Evolutionary conservation across 2,329 filamentous ascomycete genomes (phyloP).

Genomic region (Hypoxylon sp.): DNA sequence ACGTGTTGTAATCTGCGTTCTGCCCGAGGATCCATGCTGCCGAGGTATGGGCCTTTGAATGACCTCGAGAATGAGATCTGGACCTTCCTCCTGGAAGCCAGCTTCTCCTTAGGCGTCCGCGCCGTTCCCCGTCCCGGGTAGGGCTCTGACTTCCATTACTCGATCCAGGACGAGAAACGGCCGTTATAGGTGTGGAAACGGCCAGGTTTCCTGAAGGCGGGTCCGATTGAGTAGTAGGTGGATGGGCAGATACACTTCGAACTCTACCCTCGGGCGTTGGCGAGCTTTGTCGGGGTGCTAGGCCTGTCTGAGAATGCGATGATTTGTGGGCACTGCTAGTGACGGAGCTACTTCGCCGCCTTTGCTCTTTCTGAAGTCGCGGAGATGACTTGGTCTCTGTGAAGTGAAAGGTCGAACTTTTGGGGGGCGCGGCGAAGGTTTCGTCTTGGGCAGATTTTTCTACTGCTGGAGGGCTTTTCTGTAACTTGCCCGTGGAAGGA

Average conservation of each 20-base stretch:
- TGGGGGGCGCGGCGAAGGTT: slow-evolving; percentile 41
- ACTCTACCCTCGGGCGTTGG: slow-evolving; percentile 59
- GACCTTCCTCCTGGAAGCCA: slow-evolving; percentile 69
- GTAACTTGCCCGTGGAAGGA: slow-evolving; percentile 41
- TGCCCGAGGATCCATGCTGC: slow-evolving; percentile 72
- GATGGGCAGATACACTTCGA: slow-evolving; percentile 66
- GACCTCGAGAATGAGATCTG: slow-evolving; percentile 65
- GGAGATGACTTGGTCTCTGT: slow-evolving; percentile 50
- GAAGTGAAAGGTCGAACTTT: slow-evolving; percentile 46
- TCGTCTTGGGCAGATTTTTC: slow-evolving; percentile 43
- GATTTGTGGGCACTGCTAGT: slow-evolving; percentile 37
- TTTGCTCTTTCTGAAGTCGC: slow-evolving; percentile 50
- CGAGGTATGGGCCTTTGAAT: slow-evolving; percentile 45
- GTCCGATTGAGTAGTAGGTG: slow-evolving; percentile 52
- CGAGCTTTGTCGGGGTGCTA: slow-evolving; percentile 45
- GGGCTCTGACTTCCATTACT: slow-evolving; percentile 63
- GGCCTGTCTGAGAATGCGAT: slow-evolving; percentile 37
- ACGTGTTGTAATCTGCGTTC: slow-evolving; percentile 69
- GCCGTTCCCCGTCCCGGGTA: slow-evolving; percentile 53
- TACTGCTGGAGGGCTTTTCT: slow-evolving; percentile 46
- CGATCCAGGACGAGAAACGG: slow-evolving; percentile 54
- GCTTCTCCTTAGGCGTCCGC: slow-evolving; percentile 66
- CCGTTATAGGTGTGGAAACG: slow-evolving; percentile 49
- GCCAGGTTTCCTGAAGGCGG: slow-evolving; percentile 53
- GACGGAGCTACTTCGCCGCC: slow-evolving; percentile 52